Evolutionary conservation across 2,329 filamentous ascomycete species (phyloP).

Genomic region (Xylariaceae sp.): DNA sequence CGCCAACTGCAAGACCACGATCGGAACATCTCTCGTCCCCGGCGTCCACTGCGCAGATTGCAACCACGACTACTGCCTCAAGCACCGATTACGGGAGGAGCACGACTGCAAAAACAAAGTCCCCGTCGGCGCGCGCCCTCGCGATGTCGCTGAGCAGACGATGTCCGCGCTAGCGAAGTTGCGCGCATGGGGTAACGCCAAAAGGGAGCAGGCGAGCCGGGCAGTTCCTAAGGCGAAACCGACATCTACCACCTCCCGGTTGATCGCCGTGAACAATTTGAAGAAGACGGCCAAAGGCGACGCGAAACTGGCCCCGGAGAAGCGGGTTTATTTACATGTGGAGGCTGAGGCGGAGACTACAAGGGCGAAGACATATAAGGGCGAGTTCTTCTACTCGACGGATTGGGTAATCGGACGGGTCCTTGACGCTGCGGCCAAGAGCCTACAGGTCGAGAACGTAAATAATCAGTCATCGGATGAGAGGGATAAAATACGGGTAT

Average conservation of each 20-base stretch:
- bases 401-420: slow-evolving; percentile 89
- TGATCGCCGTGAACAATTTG: slow-evolving; percentile 68
- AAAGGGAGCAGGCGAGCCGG: slow-evolving; percentile 59
- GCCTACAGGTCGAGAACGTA: slow-evolving; percentile 74
- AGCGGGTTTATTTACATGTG: slow-evolving; percentile 84
- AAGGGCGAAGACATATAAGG: slow-evolving; percentile 75
- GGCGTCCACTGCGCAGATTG: slow-evolving; percentile 69
- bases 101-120: slow-evolving; percentile 78
- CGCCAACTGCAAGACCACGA: slow-evolving; percentile 62
- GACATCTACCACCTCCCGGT: slow-evolving; percentile 57
- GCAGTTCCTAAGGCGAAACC: slow-evolving; percentile 61
- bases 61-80: slow-evolving; percentile 71
- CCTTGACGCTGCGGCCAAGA: slow-evolving; percentile 71
- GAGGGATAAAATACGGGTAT: slow-evolving; percentile 77
- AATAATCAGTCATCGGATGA: slow-evolving; percentile 76
- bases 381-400: slow-evolving; percentile 72
- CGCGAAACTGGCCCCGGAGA: slow-evolving; percentile 71
- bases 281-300: slow-evolving; percentile 91
- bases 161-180: slow-evolving; percentile 71
- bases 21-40: slow-evolving; percentile 64
- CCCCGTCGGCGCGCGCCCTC: slow-evolving; percentile 48
- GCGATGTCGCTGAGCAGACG: slow-evolving; percentile 57
- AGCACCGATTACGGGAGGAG: slow-evolving; percentile 72
- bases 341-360: slow-evolving; percentile 87
- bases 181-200: slow-evolving; percentile 73